These are phyloP conservation scores for Pyrenochaeta sp. DNA, from an alignment of 2,329 filamentous ascomycete genomes.

Conservation along the genomic window DNA sequence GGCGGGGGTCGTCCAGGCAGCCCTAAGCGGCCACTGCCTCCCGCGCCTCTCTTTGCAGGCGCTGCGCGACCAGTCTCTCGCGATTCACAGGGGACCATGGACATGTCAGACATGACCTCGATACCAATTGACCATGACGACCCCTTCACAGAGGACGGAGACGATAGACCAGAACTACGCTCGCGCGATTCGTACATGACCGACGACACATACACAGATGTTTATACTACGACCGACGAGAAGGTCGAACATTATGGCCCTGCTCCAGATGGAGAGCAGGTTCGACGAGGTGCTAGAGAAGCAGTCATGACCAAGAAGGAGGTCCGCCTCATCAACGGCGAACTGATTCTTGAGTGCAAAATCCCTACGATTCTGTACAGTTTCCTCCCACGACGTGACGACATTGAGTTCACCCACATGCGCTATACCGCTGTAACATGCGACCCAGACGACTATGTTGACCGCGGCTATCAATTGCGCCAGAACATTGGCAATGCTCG, in stretches of 20 bases:
- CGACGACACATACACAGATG: slow-evolving; percentile 66
- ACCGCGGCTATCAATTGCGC: slow-evolving; percentile 87
- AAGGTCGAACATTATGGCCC: slow-evolving; percentile 85
- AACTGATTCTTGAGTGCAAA: slow-evolving; percentile 97
- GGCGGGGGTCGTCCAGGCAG: slow-evolving; percentile 80
- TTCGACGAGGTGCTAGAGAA: slow-evolving; percentile 82
- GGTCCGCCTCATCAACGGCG: slow-evolving; percentile 94
- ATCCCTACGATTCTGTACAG: slow-evolving; percentile 98
- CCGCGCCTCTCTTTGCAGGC: slow-evolving; percentile 81
- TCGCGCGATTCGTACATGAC: slow-evolving; percentile 71
- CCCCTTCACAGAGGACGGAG: slow-evolving; percentile 71
- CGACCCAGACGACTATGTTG: slow-evolving; percentile 91
- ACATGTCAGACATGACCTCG: slow-evolving; percentile 74
- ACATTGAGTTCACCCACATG: slow-evolving; percentile 98
- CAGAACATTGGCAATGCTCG: slow-evolving; percentile 88
- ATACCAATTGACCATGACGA: slow-evolving; percentile 74
- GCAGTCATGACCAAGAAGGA: slow-evolving; percentile 93
- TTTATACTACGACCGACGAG: slow-evolving; percentile 53
- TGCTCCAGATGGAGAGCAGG: slow-evolving; percentile 85
- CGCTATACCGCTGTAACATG: slow-evolving; percentile 98
- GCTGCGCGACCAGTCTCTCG: slow-evolving; percentile 54
- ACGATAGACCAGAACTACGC: slow-evolving; percentile 64
- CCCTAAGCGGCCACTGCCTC: slow-evolving; percentile 84
- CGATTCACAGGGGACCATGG: slow-evolving; percentile 55
- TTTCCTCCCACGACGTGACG: slow-evolving; percentile 90